Base-by-base conservation (phyloP, 2,329 filamentous ascomycete genomes). In the Epichloe baconii region DNA sequence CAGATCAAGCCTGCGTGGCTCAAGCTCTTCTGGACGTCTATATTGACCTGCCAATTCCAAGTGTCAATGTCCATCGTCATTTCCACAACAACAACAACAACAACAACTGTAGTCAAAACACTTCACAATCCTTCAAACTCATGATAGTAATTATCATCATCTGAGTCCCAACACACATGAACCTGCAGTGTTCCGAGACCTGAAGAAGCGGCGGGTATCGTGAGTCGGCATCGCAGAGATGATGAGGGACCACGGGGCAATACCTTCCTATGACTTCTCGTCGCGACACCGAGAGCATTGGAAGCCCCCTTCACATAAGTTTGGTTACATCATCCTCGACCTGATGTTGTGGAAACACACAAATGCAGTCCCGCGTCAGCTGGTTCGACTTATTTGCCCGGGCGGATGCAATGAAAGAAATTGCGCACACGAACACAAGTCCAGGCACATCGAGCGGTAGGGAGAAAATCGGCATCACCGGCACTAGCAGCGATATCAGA, bases 251-350 rank as follows among this genome's bases (percentile, higher is more conserved):
- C 15, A 36, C 34, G 31, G 14, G 48, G 10, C 47, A 19, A 31
- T 31, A 5, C 4, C 37, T 42, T 42, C 37, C 23, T 12, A 37
- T 21, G 31, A 26, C 11, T 14, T 31, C 5, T 21, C 21, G 17
- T 41, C 44, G 37, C 14, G 17, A 35, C 34, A 40, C 17, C 34
- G n/a, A 23, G 19, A 36, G 26, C 15, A 36, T 47, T 7, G 10
- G 19, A 21, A 21, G 26, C 35, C 41, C 19, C 19, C 17, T 67
- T 69, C 84, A 90, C 85, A 90, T 89, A 72, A 95, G 87, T 73
- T 87, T 91, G 62, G 86, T 89, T 68, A 90, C 82, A 72, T 90
- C 86, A 74, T 90, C 86, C 76, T 91, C 86, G 71, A 88, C 85
- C 86, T 91, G 47, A 37, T 52, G 40, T 37, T 52, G 45, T 37